A percentile compares a stretch with the other conserved stretches of the same genome.
Evolutionary conservation across 257 asterid genomes (phyloP).

Genomic region (Mitragyna speciosa): DNA sequence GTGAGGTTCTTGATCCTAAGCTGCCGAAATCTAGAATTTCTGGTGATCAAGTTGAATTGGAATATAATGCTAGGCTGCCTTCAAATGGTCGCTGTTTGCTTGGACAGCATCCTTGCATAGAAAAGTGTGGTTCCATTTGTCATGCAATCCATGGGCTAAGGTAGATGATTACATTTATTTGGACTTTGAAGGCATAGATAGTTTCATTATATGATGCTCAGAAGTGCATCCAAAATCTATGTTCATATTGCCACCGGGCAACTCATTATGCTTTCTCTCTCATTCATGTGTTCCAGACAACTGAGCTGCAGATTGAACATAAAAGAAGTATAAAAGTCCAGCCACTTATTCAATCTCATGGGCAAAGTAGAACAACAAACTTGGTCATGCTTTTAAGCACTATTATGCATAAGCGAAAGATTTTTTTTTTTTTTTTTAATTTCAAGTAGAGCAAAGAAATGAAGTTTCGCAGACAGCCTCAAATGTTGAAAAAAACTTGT

Average conservation of each 20-base stretch:
- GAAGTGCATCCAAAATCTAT: not conserved
- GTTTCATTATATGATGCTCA: not conserved
- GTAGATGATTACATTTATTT: slow-evolving; percentile 29
- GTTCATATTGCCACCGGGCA: not conserved
- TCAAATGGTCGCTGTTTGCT: slow-evolving; percentile 28
- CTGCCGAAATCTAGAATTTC: slow-evolving; percentile 36
- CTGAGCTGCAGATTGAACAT: not conserved
- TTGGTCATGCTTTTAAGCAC: not conserved
- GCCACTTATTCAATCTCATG: too few species aligned
- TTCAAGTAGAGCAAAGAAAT: not conserved
- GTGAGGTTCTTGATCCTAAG: slow-evolving; percentile 65
- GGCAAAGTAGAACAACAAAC: not conserved
- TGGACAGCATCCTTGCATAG: slow-evolving; percentile 32
- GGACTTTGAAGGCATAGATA: not conserved
- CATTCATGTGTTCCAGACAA: not conserved
- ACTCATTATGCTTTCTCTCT: not conserved
- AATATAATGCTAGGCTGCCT: slow-evolving; percentile 30
- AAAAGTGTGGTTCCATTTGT: slow-evolving; percentile 43
- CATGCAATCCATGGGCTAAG: slow-evolving; percentile 57
- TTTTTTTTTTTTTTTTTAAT: too few species aligned
- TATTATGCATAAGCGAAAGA: not conserved
- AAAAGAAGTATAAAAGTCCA: not conserved
- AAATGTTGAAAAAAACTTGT: not conserved
- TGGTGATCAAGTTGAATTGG: slow-evolving; percentile 33
- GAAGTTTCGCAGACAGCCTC: not conserved